Evolutionary conservation across 495 filamentous ascomycete species (phyloP), one percentile per base, ranked within the genome.

Genomic region (Penicillium paradoxum): DNA sequence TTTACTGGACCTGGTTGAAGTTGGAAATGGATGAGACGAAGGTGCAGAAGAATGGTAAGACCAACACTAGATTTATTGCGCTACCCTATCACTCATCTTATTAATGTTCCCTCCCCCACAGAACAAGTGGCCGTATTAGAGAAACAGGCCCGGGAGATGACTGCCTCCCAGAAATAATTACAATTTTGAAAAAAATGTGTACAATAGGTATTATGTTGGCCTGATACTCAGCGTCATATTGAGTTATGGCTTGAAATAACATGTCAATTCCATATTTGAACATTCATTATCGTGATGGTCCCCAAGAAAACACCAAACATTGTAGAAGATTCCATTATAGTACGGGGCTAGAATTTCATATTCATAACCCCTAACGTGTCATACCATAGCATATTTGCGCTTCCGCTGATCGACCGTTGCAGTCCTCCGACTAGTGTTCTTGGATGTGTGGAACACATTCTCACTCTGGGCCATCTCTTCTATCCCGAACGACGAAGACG

Each of bases 1-100:
- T 82, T 21, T 95, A 96, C 70, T 95, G 82, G 80, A 71, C 75
- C 18, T 98, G 92, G 93, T 53, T 82, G 69, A 93, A 88, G 71
- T 74, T 97, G n/a, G 92, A 97, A 71, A 79, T 75, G 48, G 76
- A 89, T 53, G 89, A 91, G 66, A 72, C 77, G 25, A 88, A 83
- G 69, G 71, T 76, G 10, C 75, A 85, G 39, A 83, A 82, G 63
- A 77, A 77, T 52, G 65, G 79, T 82, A 65, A 27, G 70, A 73
- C 30, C 27, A 30, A 24, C n/a, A n/a, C 0, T 1, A 25, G 15
- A 36, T 10, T 36, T 8, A 25, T 9, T 30, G 17, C 40, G 14
- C 15, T 39, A 29, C 6, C 14, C 30, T 11, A 1, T 49, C 38
- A 39, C 49, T 7, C 29, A 42, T 32, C 1, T 43, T 41, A 29